These are phyloP conservation scores for Ambrosiella cleistominuta DNA, from an alignment of 2,329 filamentous ascomycete genomes.

Conservation along the genomic window DNA sequence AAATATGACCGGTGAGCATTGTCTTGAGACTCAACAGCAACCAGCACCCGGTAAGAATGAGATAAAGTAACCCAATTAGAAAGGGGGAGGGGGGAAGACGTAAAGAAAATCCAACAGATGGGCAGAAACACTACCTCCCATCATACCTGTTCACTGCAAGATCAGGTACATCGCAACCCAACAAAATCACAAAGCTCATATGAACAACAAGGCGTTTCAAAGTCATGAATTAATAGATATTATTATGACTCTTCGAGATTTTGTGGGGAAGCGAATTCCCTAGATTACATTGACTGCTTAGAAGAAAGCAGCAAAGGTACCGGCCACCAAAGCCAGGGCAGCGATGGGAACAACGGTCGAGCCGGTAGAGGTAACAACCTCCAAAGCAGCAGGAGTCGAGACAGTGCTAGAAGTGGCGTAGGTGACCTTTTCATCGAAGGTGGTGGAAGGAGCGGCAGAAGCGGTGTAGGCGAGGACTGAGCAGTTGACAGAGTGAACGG, in stretches of 20 bases:
- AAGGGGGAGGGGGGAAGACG: slow-evolving; percentile 2
- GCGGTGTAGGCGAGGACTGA: slow-evolving; percentile 2
- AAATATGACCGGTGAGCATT: neutral
- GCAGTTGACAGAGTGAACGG: slow-evolving; percentile 3
- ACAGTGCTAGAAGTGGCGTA: neutral
- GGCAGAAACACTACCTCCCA: neutral
- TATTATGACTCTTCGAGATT: neutral
- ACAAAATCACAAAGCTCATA: neutral
- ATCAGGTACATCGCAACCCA: neutral
- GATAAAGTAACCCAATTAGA: neutral
- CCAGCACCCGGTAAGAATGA: neutral
- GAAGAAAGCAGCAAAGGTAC: slow-evolving; percentile 13
- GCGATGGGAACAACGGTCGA: slow-evolving; percentile 9
- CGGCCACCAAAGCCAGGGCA: slow-evolving; percentile 11
- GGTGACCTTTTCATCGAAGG: neutral
- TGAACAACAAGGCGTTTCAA: neutral
- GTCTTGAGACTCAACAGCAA: neutral
- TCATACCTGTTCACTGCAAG: neutral
- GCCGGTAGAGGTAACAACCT: slow-evolving; percentile 5
- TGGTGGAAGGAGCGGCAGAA: slow-evolving; percentile 4
- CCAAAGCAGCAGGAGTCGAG: neutral
- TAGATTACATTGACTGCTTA: slow-evolving; percentile 3
- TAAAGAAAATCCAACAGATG: neutral
- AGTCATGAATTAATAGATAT: neutral
- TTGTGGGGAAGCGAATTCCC: neutral